phyloP scores from a whole-genome alignment of 2,329 filamentous ascomycete genomes.

The Apiospora arundinis region DNA sequence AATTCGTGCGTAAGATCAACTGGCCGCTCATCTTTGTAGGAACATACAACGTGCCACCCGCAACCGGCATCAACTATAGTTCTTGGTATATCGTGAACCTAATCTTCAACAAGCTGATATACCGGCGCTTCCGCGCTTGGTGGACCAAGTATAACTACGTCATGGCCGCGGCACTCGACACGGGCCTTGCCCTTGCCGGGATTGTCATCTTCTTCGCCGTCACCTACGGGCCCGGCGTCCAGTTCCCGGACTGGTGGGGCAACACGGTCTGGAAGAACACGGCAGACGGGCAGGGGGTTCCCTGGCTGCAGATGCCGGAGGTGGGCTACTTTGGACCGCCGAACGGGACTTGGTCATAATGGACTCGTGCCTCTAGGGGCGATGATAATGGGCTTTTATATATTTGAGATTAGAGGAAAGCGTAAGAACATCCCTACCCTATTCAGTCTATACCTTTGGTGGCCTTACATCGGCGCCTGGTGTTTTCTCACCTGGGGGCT shows the following conservation, averaged over 20 bases:
- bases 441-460: no score
- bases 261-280: slow-evolving; percentile 49
- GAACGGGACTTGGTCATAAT: slow-evolving; percentile 42
- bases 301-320: slow-evolving; percentile 41
- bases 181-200: slow-evolving; percentile 43
- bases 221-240: slow-evolving; percentile 33
- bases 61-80: slow-evolving; percentile 44
- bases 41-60: slow-evolving; percentile 42
- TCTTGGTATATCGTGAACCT: slow-evolving; percentile 44
- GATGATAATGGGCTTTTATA: no score
- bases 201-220: slow-evolving; percentile 37
- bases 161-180: slow-evolving; percentile 45
- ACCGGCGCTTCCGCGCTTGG: slow-evolving; percentile 40
- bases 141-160: slow-evolving; percentile 44
- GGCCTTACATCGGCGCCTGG: no score
- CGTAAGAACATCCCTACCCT: no score
- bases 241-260: slow-evolving; percentile 56
- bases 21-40: slow-evolving; percentile 43
- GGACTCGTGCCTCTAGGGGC: no score
- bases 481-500: no score
- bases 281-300: slow-evolving; percentile 39
- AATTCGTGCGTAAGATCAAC: slow-evolving; percentile 41
- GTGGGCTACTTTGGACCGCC: slow-evolving; percentile 41
- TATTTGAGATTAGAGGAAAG: no score
- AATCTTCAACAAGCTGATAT: slow-evolving; percentile 38